Evolutionary conservation across 179 eudicot species (phyloP).

Genomic region (Drosera spatulata): DNA sequence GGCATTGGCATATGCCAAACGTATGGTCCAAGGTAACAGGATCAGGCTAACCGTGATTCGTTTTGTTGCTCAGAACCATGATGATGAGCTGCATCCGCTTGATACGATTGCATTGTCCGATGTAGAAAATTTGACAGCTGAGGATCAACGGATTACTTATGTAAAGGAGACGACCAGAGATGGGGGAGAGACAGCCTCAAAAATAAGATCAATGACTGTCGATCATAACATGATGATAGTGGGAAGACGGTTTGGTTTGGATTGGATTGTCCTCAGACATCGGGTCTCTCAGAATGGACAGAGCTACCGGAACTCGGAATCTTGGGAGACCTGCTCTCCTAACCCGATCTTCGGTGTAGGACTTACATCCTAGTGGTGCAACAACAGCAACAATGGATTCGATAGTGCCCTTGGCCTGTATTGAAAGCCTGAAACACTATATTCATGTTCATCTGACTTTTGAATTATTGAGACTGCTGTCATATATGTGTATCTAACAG

Average conservation of each 20-base stretch:
- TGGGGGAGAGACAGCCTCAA: slow-evolving; percentile 24
- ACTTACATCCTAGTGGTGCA: slow-evolving; percentile 44
- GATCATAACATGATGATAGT: slow-evolving; percentile 31
- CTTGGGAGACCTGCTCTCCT: slow-evolving; percentile 36
- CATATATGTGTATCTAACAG: too few species aligned
- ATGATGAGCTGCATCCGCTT: slow-evolving; percentile 1
- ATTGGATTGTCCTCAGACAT: slow-evolving; percentile 14
- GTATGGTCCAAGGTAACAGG: slow-evolving; percentile 15
- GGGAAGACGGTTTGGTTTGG: slow-evolving; percentile 30
- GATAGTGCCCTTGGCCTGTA: neutral
- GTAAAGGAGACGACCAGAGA: slow-evolving; percentile 22
- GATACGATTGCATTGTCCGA: slow-evolving; percentile 19
- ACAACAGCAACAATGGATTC: slow-evolving; percentile 25
- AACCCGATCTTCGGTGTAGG: slow-evolving; percentile 21
- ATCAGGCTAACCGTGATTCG: slow-evolving; percentile 20
- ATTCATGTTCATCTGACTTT: too few species aligned
- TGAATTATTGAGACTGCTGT: too few species aligned
- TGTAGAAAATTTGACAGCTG: neutral
- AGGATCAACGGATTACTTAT: slow-evolving; percentile 7
- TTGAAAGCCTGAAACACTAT: too few species aligned
- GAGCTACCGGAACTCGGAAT: slow-evolving; percentile 35
- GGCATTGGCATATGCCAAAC: slow-evolving; percentile 29
- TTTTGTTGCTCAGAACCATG: slow-evolving; percentile 6
- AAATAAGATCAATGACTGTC: slow-evolving; percentile 10
- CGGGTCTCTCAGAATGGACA: slow-evolving; percentile 27